These are phyloP conservation scores for Rhodotorula paludigena DNA, from an alignment of 768 basidiomycete species.

Conservation along the genomic window DNA sequence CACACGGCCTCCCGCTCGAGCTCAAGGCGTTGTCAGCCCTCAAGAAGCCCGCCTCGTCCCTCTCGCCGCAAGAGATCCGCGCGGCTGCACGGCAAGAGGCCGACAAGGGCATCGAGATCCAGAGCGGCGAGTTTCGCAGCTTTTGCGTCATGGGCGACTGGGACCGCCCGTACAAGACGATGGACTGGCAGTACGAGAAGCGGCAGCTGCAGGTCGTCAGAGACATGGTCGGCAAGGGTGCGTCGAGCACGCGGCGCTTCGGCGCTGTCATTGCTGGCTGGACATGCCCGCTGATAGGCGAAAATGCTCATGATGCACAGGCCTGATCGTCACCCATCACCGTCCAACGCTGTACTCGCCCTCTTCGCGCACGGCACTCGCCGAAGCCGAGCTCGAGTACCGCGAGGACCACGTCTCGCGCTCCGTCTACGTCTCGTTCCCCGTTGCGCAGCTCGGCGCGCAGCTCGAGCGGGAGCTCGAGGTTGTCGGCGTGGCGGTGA, in stretches of 20 bases:
- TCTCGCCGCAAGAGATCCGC: conserved; percentile 63
- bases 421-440: conserved; percentile 78
- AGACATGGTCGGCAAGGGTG: conserved; percentile 80
- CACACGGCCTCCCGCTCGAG: conserved; percentile 94
- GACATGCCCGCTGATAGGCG: too few relatives aligned
- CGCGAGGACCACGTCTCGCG: conserved; percentile 81
- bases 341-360: conserved; percentile 93
- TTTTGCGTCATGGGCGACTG: conserved; percentile 85
- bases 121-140: conserved; percentile 70
- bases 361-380: conserved; percentile 85
- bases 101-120: conserved; percentile 63
- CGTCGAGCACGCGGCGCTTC: too few relatives aligned
- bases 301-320: too few relatives aligned
- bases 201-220: conserved; percentile 79
- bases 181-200: conserved; percentile 87
- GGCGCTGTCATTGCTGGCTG: too few relatives aligned
- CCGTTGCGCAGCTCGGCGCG: conserved; percentile 49
- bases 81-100: conserved; percentile 68
- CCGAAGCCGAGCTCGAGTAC: conserved; percentile 89
- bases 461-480: conserved; percentile 28
- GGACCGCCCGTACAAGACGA: conserved; percentile 71
- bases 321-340: conserved; percentile 75
- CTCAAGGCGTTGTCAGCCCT: conserved; percentile 80
- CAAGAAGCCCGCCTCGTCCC: conserved; percentile 50
- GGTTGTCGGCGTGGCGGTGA: neutral